These are phyloP conservation scores for Metschnikowia dekortorum DNA, from an alignment of 805 yeast species.

Conservation along the genomic window DNA sequence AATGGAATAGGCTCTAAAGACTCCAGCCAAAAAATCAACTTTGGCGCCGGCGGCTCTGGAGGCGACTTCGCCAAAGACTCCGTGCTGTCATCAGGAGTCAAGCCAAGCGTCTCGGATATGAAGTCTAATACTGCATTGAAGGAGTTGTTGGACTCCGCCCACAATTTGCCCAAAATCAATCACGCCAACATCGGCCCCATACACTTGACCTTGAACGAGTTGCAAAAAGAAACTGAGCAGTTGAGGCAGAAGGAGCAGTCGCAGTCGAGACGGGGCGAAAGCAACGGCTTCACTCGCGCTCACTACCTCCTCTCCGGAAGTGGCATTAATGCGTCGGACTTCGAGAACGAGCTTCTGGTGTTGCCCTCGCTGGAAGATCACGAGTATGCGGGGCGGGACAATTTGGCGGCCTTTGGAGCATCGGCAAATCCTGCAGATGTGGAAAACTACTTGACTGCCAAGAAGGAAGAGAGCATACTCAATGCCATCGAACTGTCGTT, in stretches of 20 bases:
- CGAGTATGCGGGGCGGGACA: not conserved
- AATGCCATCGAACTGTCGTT: slow-evolving; percentile 80
- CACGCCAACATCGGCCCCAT: slow-evolving; percentile 70
- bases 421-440: slow-evolving; percentile 23
- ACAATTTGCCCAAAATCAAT: slow-evolving; percentile 60
- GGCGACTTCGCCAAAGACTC: not conserved
- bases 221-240: slow-evolving; percentile 60
- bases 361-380: slow-evolving; percentile 15
- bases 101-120: not conserved
- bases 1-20: not conserved
- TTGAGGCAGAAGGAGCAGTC: slow-evolving; percentile 40
- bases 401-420: not conserved
- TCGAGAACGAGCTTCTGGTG: slow-evolving; percentile 53
- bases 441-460: slow-evolving; percentile 59
- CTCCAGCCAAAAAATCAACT: no score
- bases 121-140: slow-evolving; percentile 35
- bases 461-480: slow-evolving; percentile 78
- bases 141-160: slow-evolving; percentile 74
- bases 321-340: slow-evolving; percentile 82
- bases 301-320: slow-evolving; percentile 88
- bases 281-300: slow-evolving; percentile 53
- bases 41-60: no score
- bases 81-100: not conserved
- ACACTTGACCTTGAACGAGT: slow-evolving; percentile 74
- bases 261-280: slow-evolving; percentile 43